Base-by-base conservation (phyloP, 371 early-diverging fungal species). In the Mucor piriformis region DNA sequence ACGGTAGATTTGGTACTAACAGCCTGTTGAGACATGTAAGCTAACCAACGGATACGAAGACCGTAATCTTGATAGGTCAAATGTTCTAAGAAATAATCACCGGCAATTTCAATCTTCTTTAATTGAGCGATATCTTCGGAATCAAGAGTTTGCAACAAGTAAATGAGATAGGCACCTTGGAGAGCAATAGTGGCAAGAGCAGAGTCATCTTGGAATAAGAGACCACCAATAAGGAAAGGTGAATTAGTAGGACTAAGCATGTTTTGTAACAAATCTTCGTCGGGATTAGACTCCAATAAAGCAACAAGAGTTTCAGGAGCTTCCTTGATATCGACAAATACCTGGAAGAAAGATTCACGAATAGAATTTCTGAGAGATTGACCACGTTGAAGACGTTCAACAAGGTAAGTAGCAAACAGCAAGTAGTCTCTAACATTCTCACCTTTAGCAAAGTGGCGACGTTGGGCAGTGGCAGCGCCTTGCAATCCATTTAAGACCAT, bases 361-460 rank as follows among this genome's bases (percentile, higher is more conserved):
- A 86, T 69, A 5, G 89, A 83, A 32, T 62, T 54, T 46, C 65
- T 65, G 6, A 88, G 60, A 3, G 75, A 64, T 43, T 84, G 82
- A 24, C 90, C 91, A 32, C 90, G 84, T 59, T 89, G 88, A 20
- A 90, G 58, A 38, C 88, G 77, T 53, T 92, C 92, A 12, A 81
- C 74, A 18, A 85, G 61, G 53, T 89, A 83, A 5, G 79, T 77
- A 0, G 79, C 78, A 54, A 87, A 76, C 60, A 83, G 57, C 51
- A 84, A 44, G 64, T 84, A 79, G 42, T 82, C 82, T 49, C 81
- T 83, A 27, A 79, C 83, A 46, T 81, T 77, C 33, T 82, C 76
- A n/a, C 68, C 59, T 44, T 74, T 78, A 52, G 67, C 67, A 21
- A 74, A 74, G 38, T 61, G 71, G 34, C 52, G 64, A 25, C 61